Conservation (phyloP, 2,329 filamentous ascomycete species). For the Fusarium abutilonis region DNA sequence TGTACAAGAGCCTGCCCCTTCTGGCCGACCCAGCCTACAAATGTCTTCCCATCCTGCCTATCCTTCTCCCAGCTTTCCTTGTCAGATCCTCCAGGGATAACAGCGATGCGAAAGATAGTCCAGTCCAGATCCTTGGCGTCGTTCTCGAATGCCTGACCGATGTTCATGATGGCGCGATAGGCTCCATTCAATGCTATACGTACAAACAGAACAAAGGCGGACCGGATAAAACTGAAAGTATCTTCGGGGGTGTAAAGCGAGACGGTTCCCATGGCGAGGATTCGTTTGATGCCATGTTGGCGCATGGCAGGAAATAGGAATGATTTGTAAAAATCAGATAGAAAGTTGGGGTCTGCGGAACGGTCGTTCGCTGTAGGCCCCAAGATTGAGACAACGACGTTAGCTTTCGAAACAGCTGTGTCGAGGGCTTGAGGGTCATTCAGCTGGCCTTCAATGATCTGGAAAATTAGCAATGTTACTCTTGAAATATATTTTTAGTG, state of each 20-base stretch:
- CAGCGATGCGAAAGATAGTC: constrained; percentile 44
- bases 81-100: constrained; percentile 43
- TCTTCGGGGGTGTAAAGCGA: constrained; percentile 45
- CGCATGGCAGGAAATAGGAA: constrained; percentile 23
- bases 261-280: constrained; percentile 50
- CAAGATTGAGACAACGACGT: constrained; percentile 22
- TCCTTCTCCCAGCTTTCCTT: constrained; percentile 45
- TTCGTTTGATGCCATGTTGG: constrained; percentile 35
- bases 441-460: constrained; percentile 13
- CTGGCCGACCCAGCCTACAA: constrained; percentile 33
- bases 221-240: constrained; percentile 24
- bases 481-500: accelerated
- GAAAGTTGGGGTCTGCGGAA: background rate
- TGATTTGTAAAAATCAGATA: constrained; percentile 10
- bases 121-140: constrained; percentile 43
- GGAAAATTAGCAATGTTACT: background rate
- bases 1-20: constrained; percentile 32
- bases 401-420: constrained; percentile 7
- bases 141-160: constrained; percentile 37
- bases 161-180: constrained; percentile 36
- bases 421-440: background rate
- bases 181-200: constrained; percentile 14
- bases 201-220: constrained; percentile 21
- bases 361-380: constrained; percentile 6
- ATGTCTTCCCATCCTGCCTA: constrained; percentile 39